Evolutionary conservation across 2,329 filamentous ascomycete genomes (phyloP), one percentile per base, ranked within the genome.

Genomic region (Xylariaceae sp.): DNA sequence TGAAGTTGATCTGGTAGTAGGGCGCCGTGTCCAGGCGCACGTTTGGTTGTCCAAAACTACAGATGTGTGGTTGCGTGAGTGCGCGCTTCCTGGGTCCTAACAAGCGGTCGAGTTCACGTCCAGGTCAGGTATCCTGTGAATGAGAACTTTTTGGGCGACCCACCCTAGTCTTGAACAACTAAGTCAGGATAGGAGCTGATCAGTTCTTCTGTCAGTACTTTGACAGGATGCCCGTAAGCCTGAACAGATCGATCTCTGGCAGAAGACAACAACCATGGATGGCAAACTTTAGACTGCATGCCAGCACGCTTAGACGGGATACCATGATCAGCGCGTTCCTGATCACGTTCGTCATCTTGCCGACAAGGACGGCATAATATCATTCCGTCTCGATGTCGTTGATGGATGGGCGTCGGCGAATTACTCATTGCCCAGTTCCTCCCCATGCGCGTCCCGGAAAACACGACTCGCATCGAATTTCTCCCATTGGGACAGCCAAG

Each of bases 101-200:
- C 23, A 30, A 30, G 23, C 23, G 23, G 23, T 30, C 23, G 23
- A 5, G 23, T 30, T 30, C 23, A 30, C 23, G 23, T 30, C 23
- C 23, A 30, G 23, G 5, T 30, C 23, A 30, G 23, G 23, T 5
- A 30, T 30, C 5, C 4, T 30, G 23, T 5, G 23, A 1, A 30
- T 30, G 5, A 4, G 23, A 30, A 30, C 23, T 18, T 18, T 18
- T 18, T 30, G 23, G 23, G 5, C 23, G 23, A 30, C 23, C 23
- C 23, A 30, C 23, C 23, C 52, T 67, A 17, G 63, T 66, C 2
- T 65, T 56, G 47, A 64, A 68, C n/a, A 59, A 64, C 15, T 66
- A 65, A n/a, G 62, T 68, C 8, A 65, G 64, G 54, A 67, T 62
- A 15, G 37, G 66, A 68, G 34, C 67, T 65, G 9, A 60, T 68